Evolutionary conservation across 805 yeast genomes (phyloP).

Genomic region (Ogataea chonburiensis): DNA sequence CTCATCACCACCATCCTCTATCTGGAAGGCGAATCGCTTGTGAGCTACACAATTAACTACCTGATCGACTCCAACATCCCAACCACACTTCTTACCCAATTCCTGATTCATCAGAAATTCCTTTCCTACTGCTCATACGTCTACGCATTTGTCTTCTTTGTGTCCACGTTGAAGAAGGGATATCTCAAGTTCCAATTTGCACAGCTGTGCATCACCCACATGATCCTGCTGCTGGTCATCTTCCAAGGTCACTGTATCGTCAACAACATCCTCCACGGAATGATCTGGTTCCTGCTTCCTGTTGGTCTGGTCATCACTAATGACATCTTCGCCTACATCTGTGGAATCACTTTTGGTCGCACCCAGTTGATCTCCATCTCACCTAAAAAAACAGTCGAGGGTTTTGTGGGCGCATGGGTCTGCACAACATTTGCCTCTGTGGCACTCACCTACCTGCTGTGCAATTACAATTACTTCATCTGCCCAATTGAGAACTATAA

Average conservation of each 20-base stretch:
- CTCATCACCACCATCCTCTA: slow-evolving; percentile 83
- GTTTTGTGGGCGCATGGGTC: slow-evolving; percentile 96
- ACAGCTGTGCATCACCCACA: slow-evolving; percentile 89
- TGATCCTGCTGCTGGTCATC: slow-evolving; percentile 86
- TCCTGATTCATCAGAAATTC: slow-evolving; percentile 69
- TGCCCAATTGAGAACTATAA: slow-evolving; percentile 72
- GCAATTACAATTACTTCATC: slow-evolving; percentile 70
- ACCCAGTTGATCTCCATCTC: slow-evolving; percentile 91
- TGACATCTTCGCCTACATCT: slow-evolving; percentile 93
- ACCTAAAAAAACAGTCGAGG: slow-evolving; percentile 97
- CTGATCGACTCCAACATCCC: slow-evolving; percentile 30
- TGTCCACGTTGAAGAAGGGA: slow-evolving; percentile 84
- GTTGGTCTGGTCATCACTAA: slow-evolving; percentile 89
- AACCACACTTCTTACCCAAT: slow-evolving; percentile 27
- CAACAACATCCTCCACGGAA: slow-evolving; percentile 82
- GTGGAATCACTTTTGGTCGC: slow-evolving; percentile 94
- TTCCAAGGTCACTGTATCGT: slow-evolving; percentile 93
- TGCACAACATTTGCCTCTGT: slow-evolving; percentile 81
- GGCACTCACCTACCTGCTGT: slow-evolving; percentile 59
- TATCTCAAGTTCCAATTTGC: slow-evolving; percentile 90
- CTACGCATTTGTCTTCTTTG: slow-evolving; percentile 86
- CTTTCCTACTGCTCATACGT: slow-evolving; percentile 81
- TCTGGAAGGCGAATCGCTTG: slow-evolving; percentile 81
- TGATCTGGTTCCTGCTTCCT: slow-evolving; percentile 93
- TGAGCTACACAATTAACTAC: slow-evolving; percentile 46